Base-by-base conservation (phyloP, 2,329 filamentous ascomycete genomes). In the Aureobasidium sp. region DNA sequence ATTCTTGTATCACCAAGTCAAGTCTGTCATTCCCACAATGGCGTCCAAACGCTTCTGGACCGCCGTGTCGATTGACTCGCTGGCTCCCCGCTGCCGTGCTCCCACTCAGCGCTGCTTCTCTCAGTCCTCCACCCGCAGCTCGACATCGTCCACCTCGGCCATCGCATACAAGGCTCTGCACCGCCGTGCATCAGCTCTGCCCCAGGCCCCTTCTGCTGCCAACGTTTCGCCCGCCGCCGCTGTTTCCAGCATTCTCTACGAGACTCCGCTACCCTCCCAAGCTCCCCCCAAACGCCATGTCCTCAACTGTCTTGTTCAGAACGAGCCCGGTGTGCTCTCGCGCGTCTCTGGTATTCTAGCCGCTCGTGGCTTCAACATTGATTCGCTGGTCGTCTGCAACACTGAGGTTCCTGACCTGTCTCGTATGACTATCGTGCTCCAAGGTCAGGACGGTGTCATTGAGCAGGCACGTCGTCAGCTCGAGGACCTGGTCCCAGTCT, bases 221-320 rank as follows among this genome's bases (percentile, higher is more conserved):
- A 91, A 91, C 82, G 96, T 93, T 71, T 85, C 85, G 62, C 92
- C 92, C 41, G 92, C 94, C 68, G 91, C 94, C 21, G 94, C 94
- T 67, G 94, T 99, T 67, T 96, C 91, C 73, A 96, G 93, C 75
- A 99, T 99, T 73, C 89, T 99, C 76, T 99, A 99, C 81, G 94
- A 99, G 82, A 97, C 92, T 3, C 94, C 94, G 7, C 82, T 89
- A 21, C 90, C 91, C 8, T 92, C 91, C 14, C 82, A 82, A 69
- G 86, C 86, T 29, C 93, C 94, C 9, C 88, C 91, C 48, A 97
- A 96, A 80, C 88, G 92, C 60, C 94, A 99, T 77, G 85, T 99
- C 72, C 87, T 99, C 77, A 99, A 99, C 79, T 99, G 94, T 75
- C 84, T 99, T 64, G 94, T 99, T 64, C 94, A 99, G 78, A 99